phyloP scores from a whole-genome alignment of 176 grass and related monocot genomes.

The bread wheat (Triticum aestivum) region IWGSC_CS_RefSeq_v2.1 NC_057798.1:642502339-642502838 shows the following conservation, averaged over 20 bases:
- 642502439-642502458: neutral
- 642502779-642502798: neutral
- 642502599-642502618: neutral
- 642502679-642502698: neutral
- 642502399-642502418: neutral
- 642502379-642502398: neutral
- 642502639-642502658: neutral
- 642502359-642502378: neutral
- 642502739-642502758: neutral
- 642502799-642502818: neutral
- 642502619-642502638: neutral
- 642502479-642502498: neutral
- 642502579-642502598: neutral
- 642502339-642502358: neutral
- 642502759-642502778: neutral
- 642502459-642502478: neutral
- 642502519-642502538: neutral
- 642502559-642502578: rapidly evolving
- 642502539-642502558: neutral
- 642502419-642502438: neutral
- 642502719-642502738: neutral
- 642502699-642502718: neutral
- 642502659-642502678: neutral
- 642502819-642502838: neutral
- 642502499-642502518: neutral